Evolutionary conservation across 495 filamentous ascomycete species (phyloP).

Genomic region (Baudoinia panamericana): DNA sequence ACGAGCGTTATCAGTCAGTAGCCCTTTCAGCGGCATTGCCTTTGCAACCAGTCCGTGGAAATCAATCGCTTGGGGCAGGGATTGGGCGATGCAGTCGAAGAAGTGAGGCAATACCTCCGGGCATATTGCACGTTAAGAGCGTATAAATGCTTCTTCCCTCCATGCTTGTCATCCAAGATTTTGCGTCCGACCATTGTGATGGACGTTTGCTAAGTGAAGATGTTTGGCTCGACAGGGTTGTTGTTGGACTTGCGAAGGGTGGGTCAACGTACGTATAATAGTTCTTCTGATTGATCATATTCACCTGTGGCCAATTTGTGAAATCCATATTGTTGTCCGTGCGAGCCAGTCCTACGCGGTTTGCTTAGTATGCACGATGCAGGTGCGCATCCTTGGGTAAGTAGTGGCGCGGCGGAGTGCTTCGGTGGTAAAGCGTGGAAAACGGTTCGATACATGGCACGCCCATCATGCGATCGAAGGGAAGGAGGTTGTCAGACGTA

Average conservation of each 20-base stretch:
- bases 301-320: conserved; percentile 82
- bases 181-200: conserved; percentile 17
- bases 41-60: too few relatives aligned
- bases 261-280: conserved; percentile 80
- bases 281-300: conserved; percentile 96
- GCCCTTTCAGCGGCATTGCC: too few relatives aligned
- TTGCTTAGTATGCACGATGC: conserved; percentile 16
- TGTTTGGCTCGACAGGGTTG: too few relatives aligned
- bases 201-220: too few relatives aligned
- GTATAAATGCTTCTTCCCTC: conserved; percentile 20
- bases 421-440: too few relatives aligned
- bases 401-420: too few relatives aligned
- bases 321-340: conserved; percentile 97
- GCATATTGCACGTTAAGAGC: conserved; percentile 20
- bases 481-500: conserved; percentile 18
- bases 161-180: conserved; percentile 11
- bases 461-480: too few relatives aligned
- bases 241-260: too few relatives aligned
- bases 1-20: neutral
- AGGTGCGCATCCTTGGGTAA: too few relatives aligned
- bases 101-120: conserved; percentile 12
- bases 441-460: too few relatives aligned
- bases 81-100: neutral
- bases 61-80: too few relatives aligned
- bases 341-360: conserved; percentile 63